Conservation (phyloP, 805 yeast genomes). For the Wickerhamomyces ciferrii region DNA sequence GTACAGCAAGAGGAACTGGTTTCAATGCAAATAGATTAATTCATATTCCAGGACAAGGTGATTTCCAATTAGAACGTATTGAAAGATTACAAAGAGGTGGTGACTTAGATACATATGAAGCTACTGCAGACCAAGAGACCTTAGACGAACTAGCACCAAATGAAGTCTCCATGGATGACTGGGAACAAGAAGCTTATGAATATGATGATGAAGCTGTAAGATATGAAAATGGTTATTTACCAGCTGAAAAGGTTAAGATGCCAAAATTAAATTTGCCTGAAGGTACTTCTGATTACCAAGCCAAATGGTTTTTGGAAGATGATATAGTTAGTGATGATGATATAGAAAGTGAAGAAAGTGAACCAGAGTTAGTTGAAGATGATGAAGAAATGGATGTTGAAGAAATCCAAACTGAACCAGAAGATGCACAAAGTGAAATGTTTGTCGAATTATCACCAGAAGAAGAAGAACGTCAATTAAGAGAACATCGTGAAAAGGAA, state of each 20-base stretch:
- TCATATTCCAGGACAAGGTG: conserved; percentile 89
- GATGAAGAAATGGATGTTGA: conserved; percentile 29
- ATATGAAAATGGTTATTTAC: conserved; percentile 34
- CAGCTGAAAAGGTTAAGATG: conserved; percentile 28
- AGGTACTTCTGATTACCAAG: conserved; percentile 77
- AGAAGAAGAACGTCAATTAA: conserved; percentile 77
- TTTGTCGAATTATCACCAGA: conserved; percentile 73
- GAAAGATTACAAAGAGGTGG: conserved; percentile 39
- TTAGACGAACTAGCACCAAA: conserved; percentile 57
- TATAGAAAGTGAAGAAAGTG: conserved; percentile 9
- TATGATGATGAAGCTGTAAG: conserved; percentile 25
- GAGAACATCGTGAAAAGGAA: conserved; percentile 60
- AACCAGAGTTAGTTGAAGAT: conserved; percentile 12
- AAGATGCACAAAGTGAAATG: conserved; percentile 46
- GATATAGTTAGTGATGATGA: conserved; percentile 25
- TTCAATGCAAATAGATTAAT: conserved; percentile 72
- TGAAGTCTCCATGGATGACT: conserved; percentile 42
- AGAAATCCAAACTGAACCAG: conserved; percentile 38
- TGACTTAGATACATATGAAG: conserved; percentile 23
- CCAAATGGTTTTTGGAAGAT: conserved; percentile 73
- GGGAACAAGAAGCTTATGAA: conserved; percentile 28
- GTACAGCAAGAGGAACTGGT: conserved; percentile 83
- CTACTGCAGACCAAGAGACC: conserved; percentile 44
- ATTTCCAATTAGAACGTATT: conserved; percentile 68
- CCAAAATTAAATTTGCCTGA: conserved; percentile 55